Base-by-base conservation (phyloP, 306 rosid species). In the Prunus salicina region DNA sequence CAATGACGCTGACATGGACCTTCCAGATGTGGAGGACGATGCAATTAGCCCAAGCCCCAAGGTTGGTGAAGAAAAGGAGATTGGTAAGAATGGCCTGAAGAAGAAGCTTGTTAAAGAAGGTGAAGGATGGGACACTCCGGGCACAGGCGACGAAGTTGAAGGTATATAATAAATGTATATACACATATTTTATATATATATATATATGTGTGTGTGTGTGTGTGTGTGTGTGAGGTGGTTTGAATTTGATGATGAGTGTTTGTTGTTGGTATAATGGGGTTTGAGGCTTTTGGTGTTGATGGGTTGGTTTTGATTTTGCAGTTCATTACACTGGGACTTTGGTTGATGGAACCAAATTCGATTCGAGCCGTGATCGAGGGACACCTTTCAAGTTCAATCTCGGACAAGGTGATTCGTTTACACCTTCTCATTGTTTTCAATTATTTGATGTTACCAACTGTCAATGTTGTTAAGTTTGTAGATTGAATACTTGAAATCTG, bases 291-390 rank as follows among this genome's bases (percentile, higher is more conserved):
- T 70, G 38, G 25, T 10, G 38, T 22, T 46, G 7, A 27, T 45
- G 34, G 12, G 18, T 28, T 67, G 15, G 32, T 63, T 15, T 18
- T 79, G 57, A 9, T 69, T 56, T 49, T 79, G 67, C 77, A 89
- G 98, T 93, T 77, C 98, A 93, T 82, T 93, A 93, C 57, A 91
- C 91, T 2, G 95, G 96, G 67, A 89, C 91, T 50, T 79, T 93
- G 80, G 83, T 88, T 49, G 98, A 93, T 67, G 96, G 98, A 22
- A 87, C 98, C 24, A 67, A 86, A 74, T 93, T 93, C 56, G 96
- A 93, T 80, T 91, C 95, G 0, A 93, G 96, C 82, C 96, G 91
- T 47, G 96, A 88, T 30, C 87, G 91, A 65, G 91, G 88, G 9
- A 89, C 90, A 2, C 82, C 96, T n/a, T 91, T 89, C 80, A 87